These are phyloP conservation scores for Andalucia godoyi DNA, from an alignment of 78 protist genomes.

Conservation along the genomic window DNA sequence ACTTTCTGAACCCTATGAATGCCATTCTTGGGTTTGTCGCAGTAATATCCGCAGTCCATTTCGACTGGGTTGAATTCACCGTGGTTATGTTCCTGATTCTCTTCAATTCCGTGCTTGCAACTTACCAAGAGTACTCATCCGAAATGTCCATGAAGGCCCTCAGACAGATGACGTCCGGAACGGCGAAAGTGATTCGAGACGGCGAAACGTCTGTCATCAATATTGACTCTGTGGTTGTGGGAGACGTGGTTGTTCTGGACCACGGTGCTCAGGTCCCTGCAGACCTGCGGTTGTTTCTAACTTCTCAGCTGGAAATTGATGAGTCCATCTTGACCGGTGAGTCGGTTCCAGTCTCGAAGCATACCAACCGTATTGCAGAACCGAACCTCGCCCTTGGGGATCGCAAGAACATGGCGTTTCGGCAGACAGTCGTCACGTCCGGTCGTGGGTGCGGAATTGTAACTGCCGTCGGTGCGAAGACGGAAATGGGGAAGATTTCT, in stretches of 20 bases:
- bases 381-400: neutral
- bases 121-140: too few relatives aligned
- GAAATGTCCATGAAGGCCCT: neutral
- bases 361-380: neutral
- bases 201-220: neutral
- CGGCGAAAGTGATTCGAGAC: neutral
- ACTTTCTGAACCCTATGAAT: neutral
- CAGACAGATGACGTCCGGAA: neutral
- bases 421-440: neutral
- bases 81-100: neutral
- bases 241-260: slow-evolving; percentile 13
- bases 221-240: slow-evolving; percentile 12
- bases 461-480: neutral
- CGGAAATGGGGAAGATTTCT: slow-evolving; percentile 10
- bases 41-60: neutral
- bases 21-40: neutral
- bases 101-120: neutral
- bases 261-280: slow-evolving; percentile 1
- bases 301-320: neutral
- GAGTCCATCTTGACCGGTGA: slow-evolving; percentile 23
- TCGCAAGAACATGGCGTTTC: slow-evolving; percentile 21
- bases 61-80: neutral
- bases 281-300: neutral
- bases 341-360: neutral
- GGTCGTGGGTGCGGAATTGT: neutral